Conservation (phyloP, 2,329 filamentous ascomycete species). For the Sarocladium brachiariae region DNA sequence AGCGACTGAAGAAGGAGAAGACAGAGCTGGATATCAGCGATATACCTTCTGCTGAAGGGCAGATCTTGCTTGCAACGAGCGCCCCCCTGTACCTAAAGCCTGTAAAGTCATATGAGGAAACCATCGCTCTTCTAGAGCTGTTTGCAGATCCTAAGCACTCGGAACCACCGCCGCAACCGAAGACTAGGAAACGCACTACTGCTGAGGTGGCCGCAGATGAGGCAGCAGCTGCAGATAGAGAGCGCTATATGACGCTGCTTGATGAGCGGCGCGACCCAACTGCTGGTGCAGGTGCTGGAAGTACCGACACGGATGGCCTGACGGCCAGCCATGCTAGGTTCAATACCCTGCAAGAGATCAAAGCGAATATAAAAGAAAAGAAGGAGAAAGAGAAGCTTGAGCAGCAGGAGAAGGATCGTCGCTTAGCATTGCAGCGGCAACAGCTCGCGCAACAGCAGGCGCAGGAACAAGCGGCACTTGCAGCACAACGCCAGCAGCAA, state of each 20-base stretch:
- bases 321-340: constrained; percentile 73
- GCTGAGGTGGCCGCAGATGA: constrained; percentile 95
- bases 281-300: constrained; percentile 47
- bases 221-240: constrained; percentile 78
- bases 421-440: constrained; percentile 39
- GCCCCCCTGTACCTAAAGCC: constrained; percentile 73
- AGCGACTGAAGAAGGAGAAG: constrained; percentile 62
- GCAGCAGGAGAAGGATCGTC: constrained; percentile 52
- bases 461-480: constrained; percentile 25
- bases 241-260: constrained; percentile 86
- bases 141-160: constrained; percentile 73
- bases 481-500: constrained; percentile 18
- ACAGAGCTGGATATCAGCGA: constrained; percentile 72
- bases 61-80: constrained; percentile 66
- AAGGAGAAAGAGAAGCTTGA: constrained; percentile 69
- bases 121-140: constrained; percentile 62
- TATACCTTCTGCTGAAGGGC: constrained; percentile 67
- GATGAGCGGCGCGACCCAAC: constrained; percentile 71
- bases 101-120: constrained; percentile 60
- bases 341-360: constrained; percentile 84
- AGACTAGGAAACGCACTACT: constrained; percentile 85
- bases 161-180: constrained; percentile 71
- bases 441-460: constrained; percentile 38
- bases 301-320: constrained; percentile 57
- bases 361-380: constrained; percentile 67